Evolutionary conservation across 2,329 filamentous ascomycete species (phyloP), one percentile per base, ranked within the genome.

Genomic region (Phaeosphaeriaceae sp.): DNA sequence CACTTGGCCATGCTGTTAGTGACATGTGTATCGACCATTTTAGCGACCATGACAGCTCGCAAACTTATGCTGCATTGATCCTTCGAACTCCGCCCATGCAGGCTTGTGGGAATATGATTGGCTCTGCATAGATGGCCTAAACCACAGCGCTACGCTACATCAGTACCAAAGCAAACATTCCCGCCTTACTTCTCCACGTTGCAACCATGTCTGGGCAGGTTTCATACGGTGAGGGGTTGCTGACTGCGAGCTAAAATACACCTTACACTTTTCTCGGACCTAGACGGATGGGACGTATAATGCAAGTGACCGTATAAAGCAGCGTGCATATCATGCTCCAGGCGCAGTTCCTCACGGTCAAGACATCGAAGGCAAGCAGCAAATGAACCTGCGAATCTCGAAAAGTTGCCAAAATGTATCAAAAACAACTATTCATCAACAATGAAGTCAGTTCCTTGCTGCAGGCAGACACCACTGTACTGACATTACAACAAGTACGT

Each of bases 341-440:
- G 35, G 1, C 4, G 8, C 35, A 35, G 5, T 6, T 40, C 17
- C n/a, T n/a, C n/a, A n/a, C n/a, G 17, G 3, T n/a, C 15, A 40
- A 40, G 15, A 40, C 15, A 40, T 40, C 15, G 15, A 6, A 6
- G 15, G 5, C 3, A 17, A 40, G 5, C 35, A 35, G 10, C 13
- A 13, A 6, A 15, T 2, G n/a, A 13, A 40, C 3, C 15, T 40
- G 8, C 17, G n/a, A n/a, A 40, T n/a, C 17, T 40, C 35, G 10
- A 40, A 40, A 6, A 17, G 6, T 6, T 17, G n/a, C 35, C 15
- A 40, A 17, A 48, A 70, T 69, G 62, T 60, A 64, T 4, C 52
- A 66, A 30, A 61, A 66, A 30, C 55, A 59, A 24, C 60, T 70
- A 11, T 72, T 73, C 51, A 73, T 73, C 58, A 70, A 73, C 44